phyloP scores from a whole-genome alignment of 305 asterid species.

The Solanum chacoense region DNA sequence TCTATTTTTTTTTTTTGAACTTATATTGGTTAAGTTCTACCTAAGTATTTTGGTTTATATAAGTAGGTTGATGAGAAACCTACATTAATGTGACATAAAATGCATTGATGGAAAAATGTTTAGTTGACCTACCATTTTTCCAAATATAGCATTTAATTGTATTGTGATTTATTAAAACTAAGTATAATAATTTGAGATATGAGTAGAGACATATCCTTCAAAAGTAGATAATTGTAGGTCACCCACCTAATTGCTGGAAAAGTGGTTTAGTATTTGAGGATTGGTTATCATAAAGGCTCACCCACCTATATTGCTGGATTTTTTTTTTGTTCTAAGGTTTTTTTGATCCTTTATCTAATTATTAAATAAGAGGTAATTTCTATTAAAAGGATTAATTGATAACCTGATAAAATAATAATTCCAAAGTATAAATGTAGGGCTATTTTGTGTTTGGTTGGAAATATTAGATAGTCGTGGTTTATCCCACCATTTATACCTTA shows the following conservation, averaged over 20 bases:
- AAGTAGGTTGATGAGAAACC: background rate
- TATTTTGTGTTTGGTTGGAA: background rate
- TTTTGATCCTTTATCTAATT: background rate
- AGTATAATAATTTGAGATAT: background rate
- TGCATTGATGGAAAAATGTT: background rate
- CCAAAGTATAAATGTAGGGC: background rate
- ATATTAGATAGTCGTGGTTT: background rate
- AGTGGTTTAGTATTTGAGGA: background rate
- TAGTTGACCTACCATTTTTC: background rate
- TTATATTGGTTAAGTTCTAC: background rate
- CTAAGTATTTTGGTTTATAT: background rate
- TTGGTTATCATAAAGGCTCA: background rate
- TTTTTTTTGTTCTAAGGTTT: background rate
- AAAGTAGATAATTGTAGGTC: background rate
- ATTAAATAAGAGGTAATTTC: background rate
- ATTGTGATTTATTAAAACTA: background rate
- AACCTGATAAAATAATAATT: background rate
- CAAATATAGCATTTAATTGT: background rate
- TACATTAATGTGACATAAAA: background rate
- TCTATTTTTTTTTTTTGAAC: background rate
- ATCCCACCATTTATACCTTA: background rate
- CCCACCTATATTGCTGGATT: background rate
- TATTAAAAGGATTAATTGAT: background rate
- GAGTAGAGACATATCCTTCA: background rate
- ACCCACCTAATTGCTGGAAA: background rate